Conservation (phyloP, 225 moss, liverwort and hornwort genomes). For the Marchantia polymorpha region DNA sequence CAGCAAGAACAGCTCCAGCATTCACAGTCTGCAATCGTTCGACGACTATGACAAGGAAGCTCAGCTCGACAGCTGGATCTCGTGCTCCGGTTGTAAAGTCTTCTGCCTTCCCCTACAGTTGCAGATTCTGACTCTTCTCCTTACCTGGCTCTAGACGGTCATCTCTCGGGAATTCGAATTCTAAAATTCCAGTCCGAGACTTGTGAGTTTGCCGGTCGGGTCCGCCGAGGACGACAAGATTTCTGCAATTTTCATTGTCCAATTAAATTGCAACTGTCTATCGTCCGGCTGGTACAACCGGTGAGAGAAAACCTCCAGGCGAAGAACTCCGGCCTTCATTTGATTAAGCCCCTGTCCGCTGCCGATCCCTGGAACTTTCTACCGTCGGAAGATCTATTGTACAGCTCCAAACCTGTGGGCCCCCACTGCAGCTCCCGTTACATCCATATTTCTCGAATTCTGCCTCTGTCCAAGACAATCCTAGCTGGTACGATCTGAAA, state of each 20-base stretch:
- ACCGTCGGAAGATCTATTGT: neutral
- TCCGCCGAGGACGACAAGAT: neutral
- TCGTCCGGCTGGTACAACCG: neutral
- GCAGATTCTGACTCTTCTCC: too few relatives aligned
- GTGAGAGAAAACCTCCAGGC: neutral
- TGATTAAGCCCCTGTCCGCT: neutral
- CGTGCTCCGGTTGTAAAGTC: neutral
- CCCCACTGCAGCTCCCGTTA: neutral
- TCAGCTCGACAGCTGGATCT: slow-evolving; percentile 6
- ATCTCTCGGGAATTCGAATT: too few relatives aligned
- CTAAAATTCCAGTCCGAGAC: too few relatives aligned
- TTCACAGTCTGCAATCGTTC: neutral
- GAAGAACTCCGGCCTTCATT: neutral
- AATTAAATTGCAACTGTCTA: too few relatives aligned
- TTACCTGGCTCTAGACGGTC: too few relatives aligned
- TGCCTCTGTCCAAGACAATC: neutral
- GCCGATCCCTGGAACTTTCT: neutral
- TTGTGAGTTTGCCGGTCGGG: too few relatives aligned
- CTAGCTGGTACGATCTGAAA: neutral
- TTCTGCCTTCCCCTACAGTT: neutral
- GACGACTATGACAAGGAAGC: neutral
- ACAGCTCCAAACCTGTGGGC: neutral
- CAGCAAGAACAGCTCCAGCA: neutral
- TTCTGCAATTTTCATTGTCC: too few relatives aligned
- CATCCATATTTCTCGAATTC: neutral